Conservation (phyloP, 2,329 filamentous ascomycete species). For the Geosmithia flava region DNA sequence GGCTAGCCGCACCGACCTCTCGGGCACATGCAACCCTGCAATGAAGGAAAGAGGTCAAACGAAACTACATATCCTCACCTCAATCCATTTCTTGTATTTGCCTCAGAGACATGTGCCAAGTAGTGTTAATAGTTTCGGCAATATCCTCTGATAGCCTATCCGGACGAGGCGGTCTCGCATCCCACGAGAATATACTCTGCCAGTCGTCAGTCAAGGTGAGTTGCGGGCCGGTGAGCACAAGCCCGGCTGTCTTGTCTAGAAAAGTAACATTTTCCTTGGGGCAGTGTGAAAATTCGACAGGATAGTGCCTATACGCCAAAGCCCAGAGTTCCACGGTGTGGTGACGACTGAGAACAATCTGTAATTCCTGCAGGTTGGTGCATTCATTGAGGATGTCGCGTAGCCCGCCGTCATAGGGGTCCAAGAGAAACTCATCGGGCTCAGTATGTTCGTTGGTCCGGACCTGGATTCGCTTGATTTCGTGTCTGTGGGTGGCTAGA, state of each 20-base stretch:
- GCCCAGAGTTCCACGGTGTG: too few relatives aligned
- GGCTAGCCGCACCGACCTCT: too few relatives aligned
- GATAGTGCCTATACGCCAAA: too few relatives aligned
- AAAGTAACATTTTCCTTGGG: constrained; percentile 4
- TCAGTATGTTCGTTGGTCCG: constrained; percentile 5
- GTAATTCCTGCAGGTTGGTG: too few relatives aligned
- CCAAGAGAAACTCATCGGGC: too few relatives aligned
- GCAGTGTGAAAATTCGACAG: too few relatives aligned
- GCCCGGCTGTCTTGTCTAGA: constrained; percentile 1
- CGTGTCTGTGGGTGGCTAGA: constrained; percentile 2
- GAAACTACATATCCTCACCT: too few relatives aligned
- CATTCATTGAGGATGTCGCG: too few relatives aligned
- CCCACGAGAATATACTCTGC: constrained; percentile 1
- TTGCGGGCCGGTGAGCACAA: constrained; percentile 3
- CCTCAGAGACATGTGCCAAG: constrained; percentile 1
- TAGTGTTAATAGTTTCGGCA: not conserved
- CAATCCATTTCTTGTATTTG: constrained; percentile 3
- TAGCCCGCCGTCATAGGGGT: too few relatives aligned
- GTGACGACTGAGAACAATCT: too few relatives aligned
- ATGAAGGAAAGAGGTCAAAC: too few relatives aligned
- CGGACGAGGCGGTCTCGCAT: constrained; percentile 1
- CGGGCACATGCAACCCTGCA: too few relatives aligned
- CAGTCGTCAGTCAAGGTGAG: constrained; percentile 2
- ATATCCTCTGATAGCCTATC: constrained; percentile 3
- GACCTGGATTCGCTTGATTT: constrained; percentile 3